phyloP scores from a whole-genome alignment of 2,329 filamentous ascomycete genomes.

The Niveomyces coronatus region DNA sequence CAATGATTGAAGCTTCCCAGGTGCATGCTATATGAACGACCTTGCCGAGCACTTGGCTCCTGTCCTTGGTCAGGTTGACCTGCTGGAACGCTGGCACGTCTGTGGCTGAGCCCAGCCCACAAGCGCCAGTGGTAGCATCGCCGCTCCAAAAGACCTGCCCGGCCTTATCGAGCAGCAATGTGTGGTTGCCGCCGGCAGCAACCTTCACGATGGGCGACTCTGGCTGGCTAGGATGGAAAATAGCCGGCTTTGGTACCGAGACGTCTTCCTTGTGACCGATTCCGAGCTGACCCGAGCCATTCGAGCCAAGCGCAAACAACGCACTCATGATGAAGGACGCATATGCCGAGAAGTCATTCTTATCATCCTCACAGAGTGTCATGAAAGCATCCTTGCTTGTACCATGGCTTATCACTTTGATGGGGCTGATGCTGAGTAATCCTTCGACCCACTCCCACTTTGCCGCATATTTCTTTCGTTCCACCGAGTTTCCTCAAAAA shows the following conservation, averaged over 20 bases:
- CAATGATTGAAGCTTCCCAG: conserved; percentile 65
- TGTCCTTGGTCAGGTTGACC: conserved; percentile 24
- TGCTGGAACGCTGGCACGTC: conserved; percentile 29
- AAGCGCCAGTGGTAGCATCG: conserved; percentile 43
- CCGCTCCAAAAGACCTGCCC: conserved; percentile 58
- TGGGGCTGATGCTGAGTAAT: no score
- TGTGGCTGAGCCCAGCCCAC: conserved; percentile 30
- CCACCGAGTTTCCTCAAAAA: no score
- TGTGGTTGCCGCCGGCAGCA: conserved; percentile 76
- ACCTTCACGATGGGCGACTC: conserved; percentile 28
- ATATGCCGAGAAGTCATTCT: no score
- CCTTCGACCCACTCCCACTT: no score
- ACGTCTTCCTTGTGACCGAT: conserved; percentile 63
- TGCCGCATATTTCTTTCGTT: no score
- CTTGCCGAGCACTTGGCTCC: conserved; percentile 18
- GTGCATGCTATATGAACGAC: conserved; percentile 52
- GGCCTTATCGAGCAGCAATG: conserved; percentile 53
- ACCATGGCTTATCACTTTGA: no score
- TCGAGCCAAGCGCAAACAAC: conserved; percentile 63
- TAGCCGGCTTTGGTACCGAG: conserved; percentile 50
- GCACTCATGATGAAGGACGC: conserved; percentile 31
- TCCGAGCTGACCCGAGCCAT: conserved; percentile 65
- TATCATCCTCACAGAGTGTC: no score
- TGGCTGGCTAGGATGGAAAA: conserved; percentile 38
- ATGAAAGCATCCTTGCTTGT: no score